These are phyloP conservation scores for Passiflora organensis DNA, from an alignment of 345 rosid species.

Conservation along the genomic window DNA sequence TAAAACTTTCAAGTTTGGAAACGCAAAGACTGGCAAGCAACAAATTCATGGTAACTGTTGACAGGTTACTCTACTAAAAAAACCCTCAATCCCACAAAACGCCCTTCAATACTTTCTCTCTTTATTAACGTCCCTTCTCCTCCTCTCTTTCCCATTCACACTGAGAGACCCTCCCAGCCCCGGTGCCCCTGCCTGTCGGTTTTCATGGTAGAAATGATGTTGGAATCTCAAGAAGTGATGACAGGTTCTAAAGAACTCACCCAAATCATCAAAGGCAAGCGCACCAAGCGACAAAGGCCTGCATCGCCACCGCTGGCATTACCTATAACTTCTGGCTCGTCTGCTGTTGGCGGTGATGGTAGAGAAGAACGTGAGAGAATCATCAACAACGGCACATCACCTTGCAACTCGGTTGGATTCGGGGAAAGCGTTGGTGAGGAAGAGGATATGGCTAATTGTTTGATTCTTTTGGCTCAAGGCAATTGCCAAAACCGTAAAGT, in stretches of 20 bases:
- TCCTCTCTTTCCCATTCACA: conserved; percentile 13
- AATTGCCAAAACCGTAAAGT: not conserved
- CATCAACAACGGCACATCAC: not conserved
- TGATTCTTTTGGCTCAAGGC: conserved; percentile 29
- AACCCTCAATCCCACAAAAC: too few relatives aligned
- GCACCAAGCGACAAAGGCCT: conserved; percentile 65
- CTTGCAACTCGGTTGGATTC: conserved; percentile 20
- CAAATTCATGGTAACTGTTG: not conserved
- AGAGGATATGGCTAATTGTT: too few relatives aligned
- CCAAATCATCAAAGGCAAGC: conserved; percentile 54
- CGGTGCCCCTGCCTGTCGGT: too few relatives aligned
- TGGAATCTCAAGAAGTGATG: conserved; percentile 29
- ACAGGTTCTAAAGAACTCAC: conserved; percentile 16
- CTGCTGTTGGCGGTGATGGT: too few relatives aligned
- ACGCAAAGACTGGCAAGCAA: conserved; percentile 37
- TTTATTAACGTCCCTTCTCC: not conserved
- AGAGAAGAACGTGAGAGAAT: too few relatives aligned
- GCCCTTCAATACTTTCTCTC: not conserved
- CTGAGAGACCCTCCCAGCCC: too few relatives aligned
- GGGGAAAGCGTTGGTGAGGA: too few relatives aligned
- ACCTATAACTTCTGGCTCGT: conserved; percentile 12
- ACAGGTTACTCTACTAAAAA: conserved; percentile 12
- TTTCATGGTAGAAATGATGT: too few relatives aligned
- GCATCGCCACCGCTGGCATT: conserved; percentile 40
- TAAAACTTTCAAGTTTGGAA: conserved; percentile 35